Evolutionary conservation across 2,329 filamentous ascomycete species (phyloP), one percentile per base, ranked within the genome.

Genomic region (Helicocarpus griseus): DNA sequence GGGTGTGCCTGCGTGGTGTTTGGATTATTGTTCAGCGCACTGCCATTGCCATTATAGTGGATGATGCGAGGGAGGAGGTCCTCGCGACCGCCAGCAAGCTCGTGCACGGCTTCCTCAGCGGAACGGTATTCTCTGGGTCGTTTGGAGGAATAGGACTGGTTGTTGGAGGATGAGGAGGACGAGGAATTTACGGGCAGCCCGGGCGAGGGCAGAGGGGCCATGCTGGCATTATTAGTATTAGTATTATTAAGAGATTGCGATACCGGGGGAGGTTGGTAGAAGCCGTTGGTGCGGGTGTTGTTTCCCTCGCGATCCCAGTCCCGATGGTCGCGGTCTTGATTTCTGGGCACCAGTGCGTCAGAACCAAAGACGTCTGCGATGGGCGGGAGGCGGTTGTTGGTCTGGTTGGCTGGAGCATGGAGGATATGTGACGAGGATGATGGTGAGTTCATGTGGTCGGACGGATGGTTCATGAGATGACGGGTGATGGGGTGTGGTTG

Each of bases 11-110:
- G 13, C 8, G 14, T 53, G 61, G 63, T 48, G 60, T 51, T 59
- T n/a, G 54, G 60, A 50, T 76, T 76, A 14, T 26, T 47, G 44
- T 17, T 36, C 3, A 9, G 19, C 14, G 14, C 14, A 22, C 26
- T 41, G 67, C 95, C 91, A 64, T 94, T 89, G 44, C 89, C 89
- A 36, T 87, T 89, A 67, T 98, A 98, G 70, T 97, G 93, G 13
- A 98, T 88, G 52, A 97, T 82, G 69, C 91, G 93, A 21, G 93
- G 93, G 48, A 96, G 76, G 13, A 97, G 77, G 53, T 98, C 93
- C 52, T 95, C 86, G 52, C 93, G 82, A n/a, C 93, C 93, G 48
- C 89, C 90, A 4, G 90, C 85, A 56, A 98, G 72, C 57, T 93
- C 88, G 53, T 88, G 87, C 54, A 97, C 90, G 2, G 89, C 93